These are phyloP conservation scores for Rhynchospora breviuscula DNA, from an alignment of 176 grass and related monocot genomes.

Conservation along the genomic window DNA sequence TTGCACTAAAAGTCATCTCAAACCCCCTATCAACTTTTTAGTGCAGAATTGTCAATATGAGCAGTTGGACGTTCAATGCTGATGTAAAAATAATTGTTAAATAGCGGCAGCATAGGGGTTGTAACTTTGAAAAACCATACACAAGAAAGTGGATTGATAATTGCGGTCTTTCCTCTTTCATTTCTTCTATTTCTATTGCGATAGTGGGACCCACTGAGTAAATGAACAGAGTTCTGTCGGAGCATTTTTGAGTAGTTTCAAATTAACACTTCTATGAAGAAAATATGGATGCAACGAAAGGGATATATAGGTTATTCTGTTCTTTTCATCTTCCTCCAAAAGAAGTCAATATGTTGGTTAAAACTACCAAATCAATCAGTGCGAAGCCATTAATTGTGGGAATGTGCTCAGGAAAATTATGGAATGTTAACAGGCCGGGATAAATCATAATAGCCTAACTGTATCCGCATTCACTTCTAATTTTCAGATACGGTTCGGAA, in stretches of 20 bases:
- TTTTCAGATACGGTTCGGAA: too few species aligned
- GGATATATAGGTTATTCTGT: background rate
- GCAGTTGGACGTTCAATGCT: background rate
- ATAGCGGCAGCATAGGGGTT: background rate
- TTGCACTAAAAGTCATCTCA: background rate
- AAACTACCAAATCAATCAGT: conserved; percentile 4
- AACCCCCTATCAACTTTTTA: background rate
- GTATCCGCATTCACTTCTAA: too few species aligned
- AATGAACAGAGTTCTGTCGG: background rate
- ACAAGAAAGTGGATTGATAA: background rate
- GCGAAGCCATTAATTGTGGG: background rate
- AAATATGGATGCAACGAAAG: background rate
- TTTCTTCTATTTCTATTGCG: too few species aligned
- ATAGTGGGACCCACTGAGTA: background rate
- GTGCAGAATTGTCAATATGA: background rate
- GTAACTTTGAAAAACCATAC: background rate
- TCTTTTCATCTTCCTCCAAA: background rate
- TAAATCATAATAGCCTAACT: too few species aligned
- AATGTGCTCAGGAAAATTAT: background rate
- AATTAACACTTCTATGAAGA: background rate
- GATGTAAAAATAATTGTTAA: background rate
- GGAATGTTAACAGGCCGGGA: background rate
- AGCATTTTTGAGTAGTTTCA: background rate
- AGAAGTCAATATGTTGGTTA: conserved; percentile 1
- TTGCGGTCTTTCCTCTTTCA: too few species aligned